Evolutionary conservation across 2,329 filamentous ascomycete genomes (phyloP), one percentile per base, ranked within the genome.

Genomic region (Aspergillus fumigatiaffinis): DNA sequence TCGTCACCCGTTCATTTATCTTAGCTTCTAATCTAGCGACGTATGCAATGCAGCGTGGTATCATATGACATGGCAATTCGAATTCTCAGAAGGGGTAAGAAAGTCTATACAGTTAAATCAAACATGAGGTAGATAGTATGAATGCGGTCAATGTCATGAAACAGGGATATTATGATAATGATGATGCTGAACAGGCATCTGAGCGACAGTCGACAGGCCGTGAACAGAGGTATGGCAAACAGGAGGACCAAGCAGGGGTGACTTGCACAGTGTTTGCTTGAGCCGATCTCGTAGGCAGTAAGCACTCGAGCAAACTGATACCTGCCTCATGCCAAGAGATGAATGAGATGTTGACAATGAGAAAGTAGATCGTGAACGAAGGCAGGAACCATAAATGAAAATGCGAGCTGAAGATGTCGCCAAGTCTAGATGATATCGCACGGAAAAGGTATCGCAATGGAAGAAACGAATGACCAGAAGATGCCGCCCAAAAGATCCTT

Each of bases 401-500:
- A 25, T 14, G 23, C 23, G 12, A 47, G 23, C 21, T 47, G 3
- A 14, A 51, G 21, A 50, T n/a, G 46, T 32, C 52, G 42, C 46
- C 51, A 41, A 29, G 25, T 46, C 41, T 52, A 47, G 25, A 47
- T 14, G 21, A 47, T 12, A 49, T 49, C 50, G 41, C 38, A 49
- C 21, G 26, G 21, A 35, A 48, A 46, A 55, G 25, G 42, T 35
- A 32, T 20, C 59, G 58, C 44, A 46, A 64, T 60, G 57, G 60
- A 50, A 60, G 35, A 56, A 63, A 56, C 54, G 61, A 56, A 54
- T 50, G 54, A 57, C 44, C 46, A 57, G 58, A 66, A 59, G 53
- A 70, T 70, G 67, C 71, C 71, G 66, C 69, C 69, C 67, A 62
- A 66, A 62, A 68, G 28, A 53, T 28, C 58, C 63, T 67, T 66